A percentile compares a stretch with the other conserved stretches of the same genome.
Conservation (phyloP, 495 filamentous ascomycete genomes). For the Aspergillus hancockii region DNA sequence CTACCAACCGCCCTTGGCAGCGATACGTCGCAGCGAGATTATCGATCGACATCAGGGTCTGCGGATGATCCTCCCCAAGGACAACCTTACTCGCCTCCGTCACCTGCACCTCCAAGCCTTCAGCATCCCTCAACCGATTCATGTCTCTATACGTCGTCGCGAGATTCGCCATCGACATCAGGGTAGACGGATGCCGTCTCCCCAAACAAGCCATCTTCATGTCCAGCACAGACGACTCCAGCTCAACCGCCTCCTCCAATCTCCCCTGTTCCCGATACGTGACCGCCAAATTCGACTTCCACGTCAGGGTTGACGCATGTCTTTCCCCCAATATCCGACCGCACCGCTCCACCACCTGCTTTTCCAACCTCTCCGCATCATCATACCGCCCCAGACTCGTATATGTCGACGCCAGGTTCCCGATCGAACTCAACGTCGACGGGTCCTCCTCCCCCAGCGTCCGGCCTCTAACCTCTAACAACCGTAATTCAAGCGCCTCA, state of each 20-base stretch:
- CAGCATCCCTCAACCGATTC: conserved; percentile 30
- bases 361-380: conserved; percentile 29
- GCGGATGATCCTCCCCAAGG: conserved; percentile 21
- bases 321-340: conserved; percentile 4
- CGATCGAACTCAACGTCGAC: conserved; percentile 27
- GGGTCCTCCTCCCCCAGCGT: conserved; percentile 22
- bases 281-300: conserved; percentile 25
- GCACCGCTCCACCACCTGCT: conserved; percentile 26
- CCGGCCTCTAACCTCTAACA: conserved; percentile 21
- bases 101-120: conserved; percentile 25
- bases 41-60: conserved; percentile 26
- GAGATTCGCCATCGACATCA: conserved; percentile 30
- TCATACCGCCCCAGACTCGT: conserved; percentile 28
- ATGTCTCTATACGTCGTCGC: conserved; percentile 16
- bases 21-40: conserved; percentile 31
- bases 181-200: conserved; percentile 35
- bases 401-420: conserved; percentile 28
- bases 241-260: conserved; percentile 28
- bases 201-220: conserved; percentile 23
- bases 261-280: conserved; percentile 23
- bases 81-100: conserved; percentile 11
- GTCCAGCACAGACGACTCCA: conserved; percentile 25
- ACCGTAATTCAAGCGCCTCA: conserved; percentile 25
- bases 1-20: conserved; percentile 34
- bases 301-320: conserved; percentile 29